Conservation (phyloP, 1,284 basidiomycete species). For the Papiliotrema flavescens region DNA sequence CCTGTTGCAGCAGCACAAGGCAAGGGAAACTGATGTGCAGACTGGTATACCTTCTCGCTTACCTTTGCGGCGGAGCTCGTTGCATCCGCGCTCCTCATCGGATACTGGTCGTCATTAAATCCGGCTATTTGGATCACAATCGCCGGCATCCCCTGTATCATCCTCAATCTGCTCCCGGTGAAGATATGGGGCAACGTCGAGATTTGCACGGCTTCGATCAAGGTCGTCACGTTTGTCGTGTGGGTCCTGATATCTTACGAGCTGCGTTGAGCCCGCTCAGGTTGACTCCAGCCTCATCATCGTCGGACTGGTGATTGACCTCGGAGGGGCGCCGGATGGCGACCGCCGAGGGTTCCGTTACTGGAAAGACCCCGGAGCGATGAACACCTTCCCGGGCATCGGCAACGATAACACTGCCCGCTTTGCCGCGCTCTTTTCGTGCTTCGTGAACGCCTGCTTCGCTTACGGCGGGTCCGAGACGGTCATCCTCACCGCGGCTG, state of each 20-base stretch:
- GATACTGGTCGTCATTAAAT: conserved; percentile 37
- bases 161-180: conserved; percentile 50
- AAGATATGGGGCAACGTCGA: conserved; percentile 44
- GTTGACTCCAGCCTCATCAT: conserved; percentile 52
- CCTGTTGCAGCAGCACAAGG: background rate
- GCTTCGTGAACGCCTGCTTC: conserved; percentile 1
- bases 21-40: conserved; percentile 1
- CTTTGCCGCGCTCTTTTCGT: conserved; percentile 16
- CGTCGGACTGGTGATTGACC: conserved; percentile 59
- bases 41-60: background rate
- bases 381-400: conserved; percentile 41
- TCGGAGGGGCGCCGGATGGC: conserved; percentile 40
- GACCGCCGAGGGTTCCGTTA: conserved; percentile 19
- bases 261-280: too few relatives aligned
- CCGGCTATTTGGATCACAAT: conserved; percentile 51
- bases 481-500: conserved; percentile 20
- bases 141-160: conserved; percentile 45
- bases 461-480: conserved; percentile 35
- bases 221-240: conserved; percentile 32
- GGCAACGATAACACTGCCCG: conserved; percentile 6
- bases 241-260: too few relatives aligned
- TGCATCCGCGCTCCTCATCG: conserved; percentile 15
- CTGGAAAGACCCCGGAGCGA: conserved; percentile 18
- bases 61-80: background rate
- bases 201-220: conserved; percentile 36